phyloP scores from a whole-genome alignment of 73 alveolate genomes.

The Paramecium tetraurelia region DNA sequence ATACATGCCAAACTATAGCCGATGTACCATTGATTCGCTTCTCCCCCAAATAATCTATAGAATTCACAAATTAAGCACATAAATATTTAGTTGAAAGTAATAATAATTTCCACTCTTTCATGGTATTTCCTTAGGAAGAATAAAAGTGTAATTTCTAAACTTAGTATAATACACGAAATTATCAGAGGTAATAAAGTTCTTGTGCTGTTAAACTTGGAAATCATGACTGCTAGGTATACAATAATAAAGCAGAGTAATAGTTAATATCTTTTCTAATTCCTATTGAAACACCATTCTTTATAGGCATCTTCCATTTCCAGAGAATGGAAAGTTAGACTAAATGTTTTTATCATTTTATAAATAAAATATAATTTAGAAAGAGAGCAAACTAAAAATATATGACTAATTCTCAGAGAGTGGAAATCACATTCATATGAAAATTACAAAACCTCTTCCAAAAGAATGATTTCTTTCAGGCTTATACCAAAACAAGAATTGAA shows the following conservation, averaged over 20 bases:
- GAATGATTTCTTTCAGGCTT: background rate
- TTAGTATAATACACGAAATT: background rate
- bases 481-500: background rate
- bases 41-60: background rate
- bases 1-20: background rate
- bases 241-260: background rate
- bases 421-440: background rate
- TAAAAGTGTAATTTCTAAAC: background rate
- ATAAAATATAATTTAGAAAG: background rate
- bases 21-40: background rate
- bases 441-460: background rate
- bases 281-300: background rate
- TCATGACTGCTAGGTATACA: background rate
- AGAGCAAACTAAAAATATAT: background rate
- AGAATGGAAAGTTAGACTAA: background rate
- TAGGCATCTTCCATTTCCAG: background rate
- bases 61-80: background rate
- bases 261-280: background rate
- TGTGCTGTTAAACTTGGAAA: background rate
- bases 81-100: background rate
- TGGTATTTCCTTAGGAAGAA: background rate
- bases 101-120: background rate
- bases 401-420: background rate
- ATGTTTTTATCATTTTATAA: slow-evolving; percentile 1
- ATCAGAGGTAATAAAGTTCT: background rate